Base-by-base conservation (phyloP, 768 basidiomycete genomes). In the Mycena metata region DNA sequence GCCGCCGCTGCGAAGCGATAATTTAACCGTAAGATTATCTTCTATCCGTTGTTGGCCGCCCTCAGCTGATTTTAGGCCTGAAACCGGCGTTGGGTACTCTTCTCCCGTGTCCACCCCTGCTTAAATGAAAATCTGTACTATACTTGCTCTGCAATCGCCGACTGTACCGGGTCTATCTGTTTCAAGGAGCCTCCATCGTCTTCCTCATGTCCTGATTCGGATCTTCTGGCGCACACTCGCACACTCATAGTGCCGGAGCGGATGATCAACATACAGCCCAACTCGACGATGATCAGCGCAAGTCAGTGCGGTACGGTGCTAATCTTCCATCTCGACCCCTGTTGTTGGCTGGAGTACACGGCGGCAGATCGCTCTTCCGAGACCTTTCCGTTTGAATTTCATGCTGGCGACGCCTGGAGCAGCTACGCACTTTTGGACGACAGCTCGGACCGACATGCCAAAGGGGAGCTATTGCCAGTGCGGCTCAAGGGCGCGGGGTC, bases 141-240 rank as follows among this genome's bases (percentile, higher is more conserved):
- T 60, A 55, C 11, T 64, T 54, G 59, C 46, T 51, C 23, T 54
- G 45, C 7, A 64, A 69, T 69, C 68, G 16, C 68, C 68, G 68
- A 50, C 8, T n/a, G 1, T 8, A 33, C 51, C 57, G 62, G 67
- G 15, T 13, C 41, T 15, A 63, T 68, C 66, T 61, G 66, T 68
- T 69, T 69, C 68, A 65, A 9, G 35, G 30, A 45, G 10, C 45
- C 35, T 60, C 57, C 51, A 6, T 33, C 35, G 26, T 30, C 43
- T 51, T 59, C 55, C 26, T 36, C 2, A 55, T 42, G 43, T 60
- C 63, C 54, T 60, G 62, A 64, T 69, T 56, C 36, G 58, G 68
- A 64, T 69, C 46, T 60, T 7, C 11, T 19, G 10, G 41, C 50
- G 11, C 50, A 45, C 60, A 11, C 16, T 26, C 17, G 11, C 41